Percentiles rank a stretch among this genome's conserved stretches.
phyloP scores from a whole-genome alignment of 257 asterid species.

The Lantana camara region DNA sequence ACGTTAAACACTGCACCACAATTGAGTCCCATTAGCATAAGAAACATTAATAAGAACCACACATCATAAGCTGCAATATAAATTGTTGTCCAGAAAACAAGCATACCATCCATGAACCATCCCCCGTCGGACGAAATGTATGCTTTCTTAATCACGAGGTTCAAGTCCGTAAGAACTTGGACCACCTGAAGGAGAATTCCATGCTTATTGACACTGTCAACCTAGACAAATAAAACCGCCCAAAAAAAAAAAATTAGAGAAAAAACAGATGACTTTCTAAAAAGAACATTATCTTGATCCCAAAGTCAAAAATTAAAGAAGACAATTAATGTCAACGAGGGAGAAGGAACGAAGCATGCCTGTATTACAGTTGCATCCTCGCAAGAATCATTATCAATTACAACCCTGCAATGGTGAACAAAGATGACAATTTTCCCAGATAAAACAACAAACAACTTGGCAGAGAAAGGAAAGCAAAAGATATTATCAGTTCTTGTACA shows the following conservation, averaged over 20 bases:
- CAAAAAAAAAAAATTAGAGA: neutral
- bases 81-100: neutral
- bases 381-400: slow-evolving; percentile 62
- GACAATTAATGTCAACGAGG: slow-evolving; percentile 4
- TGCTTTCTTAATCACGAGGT: slow-evolving; percentile 75
- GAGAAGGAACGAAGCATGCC: slow-evolving; percentile 37
- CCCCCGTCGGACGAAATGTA: slow-evolving; percentile 86
- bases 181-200: slow-evolving; percentile 77
- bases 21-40: neutral
- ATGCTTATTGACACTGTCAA: slow-evolving; percentile 73
- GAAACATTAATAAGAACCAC: slow-evolving; percentile 16
- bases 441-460: neutral
- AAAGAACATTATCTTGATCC: slow-evolving; percentile 17
- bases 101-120: slow-evolving; percentile 88
- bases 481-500: too few species aligned
- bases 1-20: slow-evolving; percentile 66
- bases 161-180: slow-evolving; percentile 77
- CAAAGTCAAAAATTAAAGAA: slow-evolving; percentile 4
- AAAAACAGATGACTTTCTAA: neutral
- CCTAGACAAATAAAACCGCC: slow-evolving; percentile 40
- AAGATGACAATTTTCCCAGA: neutral
- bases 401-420: slow-evolving; percentile 60
- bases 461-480: neutral
- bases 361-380: slow-evolving; percentile 70
- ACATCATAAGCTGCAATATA: slow-evolving; percentile 1